Evolutionary conservation across 1,139 yeast species (phyloP).

Genomic region (Pichia sp.): DNA sequence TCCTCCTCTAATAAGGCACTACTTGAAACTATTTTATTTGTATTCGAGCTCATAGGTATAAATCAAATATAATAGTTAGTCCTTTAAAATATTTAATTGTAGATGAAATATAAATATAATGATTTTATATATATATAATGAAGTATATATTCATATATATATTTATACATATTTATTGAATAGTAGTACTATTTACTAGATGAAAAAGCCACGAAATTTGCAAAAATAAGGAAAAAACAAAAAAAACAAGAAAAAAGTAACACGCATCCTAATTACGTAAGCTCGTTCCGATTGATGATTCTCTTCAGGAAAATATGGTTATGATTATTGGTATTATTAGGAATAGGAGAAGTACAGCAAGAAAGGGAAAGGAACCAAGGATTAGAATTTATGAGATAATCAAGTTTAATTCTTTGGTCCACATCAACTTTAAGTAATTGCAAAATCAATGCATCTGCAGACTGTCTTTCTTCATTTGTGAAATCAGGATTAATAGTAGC

Average conservation of each 20-base stretch:
- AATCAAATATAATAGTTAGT: no score
- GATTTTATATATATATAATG: no score
- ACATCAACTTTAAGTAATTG: conserved; percentile 3
- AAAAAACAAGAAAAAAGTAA: no score
- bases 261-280: no score
- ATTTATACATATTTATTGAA: no score
- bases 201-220: no score
- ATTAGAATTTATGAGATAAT: neutral
- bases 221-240: no score
- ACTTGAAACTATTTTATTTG: conserved; percentile 10
- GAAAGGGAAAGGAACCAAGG: neutral
- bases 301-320: neutral
- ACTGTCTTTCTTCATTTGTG: neutral
- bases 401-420: neutral
- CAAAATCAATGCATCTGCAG: conserved; percentile 5
- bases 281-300: neutral
- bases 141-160: no score
- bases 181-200: no score
- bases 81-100: no score
- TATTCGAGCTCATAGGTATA: neutral
- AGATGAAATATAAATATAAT: no score
- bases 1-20: conserved; percentile 39
- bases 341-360: conserved; percentile 1
- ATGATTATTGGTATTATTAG: neutral
- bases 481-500: neutral